A percentile compares a stretch with the other conserved stretches of the same genome.
These are phyloP conservation scores for Globisporangium abappressorium DNA, from an alignment of 352 stramenopile species.

Conservation along the genomic window DNA sequence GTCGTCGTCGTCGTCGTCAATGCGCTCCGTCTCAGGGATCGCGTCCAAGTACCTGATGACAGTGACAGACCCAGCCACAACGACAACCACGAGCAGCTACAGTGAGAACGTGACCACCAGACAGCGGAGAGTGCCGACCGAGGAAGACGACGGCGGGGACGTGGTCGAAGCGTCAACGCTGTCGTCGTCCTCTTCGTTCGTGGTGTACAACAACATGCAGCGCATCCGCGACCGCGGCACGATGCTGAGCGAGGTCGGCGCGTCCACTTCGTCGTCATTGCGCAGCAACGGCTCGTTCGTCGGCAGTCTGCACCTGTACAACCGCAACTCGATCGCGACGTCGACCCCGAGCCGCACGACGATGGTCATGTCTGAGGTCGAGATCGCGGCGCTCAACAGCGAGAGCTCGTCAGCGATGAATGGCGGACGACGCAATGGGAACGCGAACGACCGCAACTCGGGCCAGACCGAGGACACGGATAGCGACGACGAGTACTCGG, in stretches of 20 bases:
- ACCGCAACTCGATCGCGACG: conserved; percentile 22
- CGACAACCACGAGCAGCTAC: background rate
- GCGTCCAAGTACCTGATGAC: conserved; percentile 9
- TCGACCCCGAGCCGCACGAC: conserved; percentile 18
- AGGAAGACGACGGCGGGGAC: conserved; percentile 20
- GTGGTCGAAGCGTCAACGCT: conserved; percentile 20
- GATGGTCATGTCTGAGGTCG: conserved; percentile 15
- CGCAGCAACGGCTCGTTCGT: conserved; percentile 20
- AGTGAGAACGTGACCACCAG: conserved; percentile 3
- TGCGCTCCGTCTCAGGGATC: conserved; percentile 3
- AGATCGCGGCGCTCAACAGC: conserved; percentile 13
- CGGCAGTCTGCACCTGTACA: conserved; percentile 19
- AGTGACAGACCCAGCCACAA: background rate
- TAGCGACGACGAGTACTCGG: conserved; percentile 25
- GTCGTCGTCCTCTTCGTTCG: background rate
- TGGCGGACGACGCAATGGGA: background rate
- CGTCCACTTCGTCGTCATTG: background rate
- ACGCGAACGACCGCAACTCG: conserved; percentile 4
- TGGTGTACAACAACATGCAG: conserved; percentile 20
- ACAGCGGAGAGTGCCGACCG: background rate
- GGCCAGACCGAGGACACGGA: conserved; percentile 28
- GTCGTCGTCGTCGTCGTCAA: conserved; percentile 20
- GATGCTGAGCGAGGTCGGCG: conserved; percentile 20
- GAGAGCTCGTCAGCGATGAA: conserved; percentile 1
- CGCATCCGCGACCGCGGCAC: conserved; percentile 35